These are phyloP conservation scores for Diatrype stigma DNA, from an alignment of 2,329 filamentous ascomycete species.

Conservation along the genomic window DNA sequence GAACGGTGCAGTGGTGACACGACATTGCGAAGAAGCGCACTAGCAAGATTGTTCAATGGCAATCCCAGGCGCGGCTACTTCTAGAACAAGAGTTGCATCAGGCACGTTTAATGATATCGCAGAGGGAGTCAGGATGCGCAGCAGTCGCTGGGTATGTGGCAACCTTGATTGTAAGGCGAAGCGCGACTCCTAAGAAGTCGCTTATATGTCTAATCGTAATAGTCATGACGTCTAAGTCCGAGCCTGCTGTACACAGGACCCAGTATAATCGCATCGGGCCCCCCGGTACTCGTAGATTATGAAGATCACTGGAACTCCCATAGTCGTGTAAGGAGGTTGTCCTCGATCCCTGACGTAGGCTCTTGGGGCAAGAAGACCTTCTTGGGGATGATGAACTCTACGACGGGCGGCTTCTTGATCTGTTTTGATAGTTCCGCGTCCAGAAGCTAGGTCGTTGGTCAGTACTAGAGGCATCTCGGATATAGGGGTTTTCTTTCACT, in stretches of 20 bases:
- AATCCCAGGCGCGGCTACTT: slow-evolving; percentile 5
- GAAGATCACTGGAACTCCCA: slow-evolving; percentile 50
- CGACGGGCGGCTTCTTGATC: slow-evolving; percentile 78
- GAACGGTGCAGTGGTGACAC: slow-evolving; percentile 11
- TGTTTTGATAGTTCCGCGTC: slow-evolving; percentile 80
- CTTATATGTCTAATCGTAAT: not conserved
- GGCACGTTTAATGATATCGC: not conserved
- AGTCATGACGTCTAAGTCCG: not conserved
- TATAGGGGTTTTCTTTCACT: slow-evolving; percentile 29
- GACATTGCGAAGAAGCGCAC: slow-evolving; percentile 10
- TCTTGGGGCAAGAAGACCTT: slow-evolving; percentile 63
- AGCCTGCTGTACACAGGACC: not conserved
- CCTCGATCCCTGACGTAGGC: slow-evolving; percentile 39
- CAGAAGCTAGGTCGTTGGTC: slow-evolving; percentile 57
- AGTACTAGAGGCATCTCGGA: slow-evolving; percentile 17
- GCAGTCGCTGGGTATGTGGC: not conserved
- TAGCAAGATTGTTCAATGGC: not conserved
- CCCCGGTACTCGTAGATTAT: not conserved
- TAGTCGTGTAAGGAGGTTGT: slow-evolving; percentile 55
- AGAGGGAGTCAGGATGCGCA: not conserved
- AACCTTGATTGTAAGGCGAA: not conserved
- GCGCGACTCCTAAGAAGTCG: too few species aligned
- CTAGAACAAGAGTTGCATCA: not conserved
- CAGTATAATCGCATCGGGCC: not conserved
- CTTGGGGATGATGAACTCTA: slow-evolving; percentile 94